Base-by-base conservation (phyloP, 305 asterid genomes). In the Ajuga reptans region DNA sequence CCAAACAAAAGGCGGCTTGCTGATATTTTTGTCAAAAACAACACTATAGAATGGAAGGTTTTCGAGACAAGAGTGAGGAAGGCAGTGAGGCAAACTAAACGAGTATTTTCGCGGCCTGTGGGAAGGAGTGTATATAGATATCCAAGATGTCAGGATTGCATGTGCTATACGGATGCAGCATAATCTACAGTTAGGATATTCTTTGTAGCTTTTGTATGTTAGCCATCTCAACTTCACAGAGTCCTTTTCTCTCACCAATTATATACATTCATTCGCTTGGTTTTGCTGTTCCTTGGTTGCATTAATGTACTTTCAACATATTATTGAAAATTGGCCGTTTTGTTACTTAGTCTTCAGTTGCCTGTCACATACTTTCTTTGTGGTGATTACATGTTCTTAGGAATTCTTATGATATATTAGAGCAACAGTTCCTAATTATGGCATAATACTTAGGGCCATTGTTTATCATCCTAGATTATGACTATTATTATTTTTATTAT, bases 1-100 rank as follows among this genome's bases (percentile, higher is more conserved):
- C 99, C 97, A 65, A 93, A 93, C 84, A 93, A 91, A 70, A 90
- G 99, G 37, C 81, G 99, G 36, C 96, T 93, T 45, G 96, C 99
- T 9, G 97, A 91, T 78, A 91, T 91, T 42, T 93, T 86, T 57
- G 74, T 83, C n/a, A 93, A 85, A 82, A 93, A 93, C 84, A 78
- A 85, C 79, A 90, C 97, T 0, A 93, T 93, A 68, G 95, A 86
- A 63, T 93, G 99, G 99, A 91, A 82, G 76, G 95, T 82, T 17
- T 93, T 93, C 59, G 96, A 93, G 87, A 68, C 79, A 37, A 89
- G 99, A 72, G 87, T 93, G 68, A 86, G 96, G 80, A 93, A 93
- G 79, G 97, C 96, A 5, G 95, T 91, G 34, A 86, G 95, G 61
- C 99, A 93, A 82, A 93, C 79, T 42, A 93, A 90, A 81, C 84